Evolutionary conservation across 2,329 filamentous ascomycete genomes (phyloP), one percentile per base, ranked within the genome.

Genomic region (Cladophialophora carrionii): DNA sequence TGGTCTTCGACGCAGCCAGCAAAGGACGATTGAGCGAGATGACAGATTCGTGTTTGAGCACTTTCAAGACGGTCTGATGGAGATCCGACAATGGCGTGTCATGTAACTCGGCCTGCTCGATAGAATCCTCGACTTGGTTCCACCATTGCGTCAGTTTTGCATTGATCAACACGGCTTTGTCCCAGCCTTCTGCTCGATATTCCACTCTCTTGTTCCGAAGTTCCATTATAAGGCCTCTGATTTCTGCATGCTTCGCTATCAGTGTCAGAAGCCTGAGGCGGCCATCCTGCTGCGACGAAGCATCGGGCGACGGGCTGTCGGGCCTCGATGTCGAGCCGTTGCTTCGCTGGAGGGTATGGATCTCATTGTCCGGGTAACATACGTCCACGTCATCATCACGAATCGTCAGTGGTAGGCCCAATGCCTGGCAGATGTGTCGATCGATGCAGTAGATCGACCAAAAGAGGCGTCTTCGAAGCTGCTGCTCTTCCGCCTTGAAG

Each of bases 401-500:
- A 9, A 87, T 81, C 32, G 82, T 80, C 0, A 86, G 74, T 0
- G 84, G 85, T 0, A 86, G 74, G 0, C 84, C 84, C 2, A 87
- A 78, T 0, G 83, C 83, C 54, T 87, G 84, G 7, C 82, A 85
- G 0, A 87, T 75, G 61, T 84, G 81, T 57, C 84, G 77, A 51
- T 87, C 85, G 0, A 85, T 73, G n/a, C 77, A 81, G 56, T 86
- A 87, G 0, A 86, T 79, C 0, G 82, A 82, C 84, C 84, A 87
- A 65, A 86, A 86, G 0, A 87, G 73, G 0, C 84, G 78, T 17
- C 82, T 79, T 1, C 84, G 78, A 32, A 84, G 78, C 2, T 79
- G 76, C 1, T 76, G 77, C 48, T 86, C 83, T 9, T 78, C 73
- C 1, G 72, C 62, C 0, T 76, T 79, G 68, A 87, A 85, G 52